Conservation (phyloP, 768 basidiomycete genomes). For the Lentinula raphanica region DNA sequence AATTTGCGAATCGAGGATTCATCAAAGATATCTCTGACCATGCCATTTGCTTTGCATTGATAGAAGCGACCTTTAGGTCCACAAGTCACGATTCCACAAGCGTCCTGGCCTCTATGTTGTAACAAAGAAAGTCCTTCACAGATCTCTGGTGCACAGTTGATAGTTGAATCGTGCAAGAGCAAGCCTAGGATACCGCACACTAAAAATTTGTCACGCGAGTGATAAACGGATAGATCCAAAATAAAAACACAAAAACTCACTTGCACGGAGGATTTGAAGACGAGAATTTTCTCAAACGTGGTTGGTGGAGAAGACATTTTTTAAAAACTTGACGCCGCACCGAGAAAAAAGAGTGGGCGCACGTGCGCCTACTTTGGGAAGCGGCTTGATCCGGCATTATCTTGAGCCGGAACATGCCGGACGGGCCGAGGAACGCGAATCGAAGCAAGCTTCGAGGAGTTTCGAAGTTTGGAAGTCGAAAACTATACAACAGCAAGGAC, state of each 20-base stretch:
- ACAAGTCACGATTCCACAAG: slow-evolving; percentile 95
- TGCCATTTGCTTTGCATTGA: slow-evolving; percentile 98
- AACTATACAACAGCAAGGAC: too few relatives aligned
- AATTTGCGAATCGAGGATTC: slow-evolving; percentile 67
- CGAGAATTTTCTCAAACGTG: neutral
- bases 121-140: slow-evolving; percentile 92
- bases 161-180: slow-evolving; percentile 69
- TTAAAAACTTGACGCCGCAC: neutral
- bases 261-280: neutral
- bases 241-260: neutral
- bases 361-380: neutral
- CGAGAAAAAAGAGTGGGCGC: neutral
- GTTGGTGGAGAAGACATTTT: slow-evolving; percentile 3
- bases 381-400: neutral
- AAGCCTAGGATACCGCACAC: slow-evolving; percentile 95
- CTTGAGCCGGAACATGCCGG: too few relatives aligned
- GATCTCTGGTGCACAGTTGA: slow-evolving; percentile 82
- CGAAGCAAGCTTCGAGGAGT: too few relatives aligned
- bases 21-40: slow-evolving; percentile 98
- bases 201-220: slow-evolving; percentile 14
- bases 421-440: too few relatives aligned
- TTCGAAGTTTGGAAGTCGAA: too few relatives aligned
- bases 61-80: slow-evolving; percentile 92
- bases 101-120: slow-evolving; percentile 97
- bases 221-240: slow-evolving; percentile 12